A percentile compares a stretch with the other conserved stretches of the same genome.
These are phyloP conservation scores for Penicillium glabrum DNA, from an alignment of 2,329 filamentous ascomycete genomes.

Conservation along the genomic window DNA sequence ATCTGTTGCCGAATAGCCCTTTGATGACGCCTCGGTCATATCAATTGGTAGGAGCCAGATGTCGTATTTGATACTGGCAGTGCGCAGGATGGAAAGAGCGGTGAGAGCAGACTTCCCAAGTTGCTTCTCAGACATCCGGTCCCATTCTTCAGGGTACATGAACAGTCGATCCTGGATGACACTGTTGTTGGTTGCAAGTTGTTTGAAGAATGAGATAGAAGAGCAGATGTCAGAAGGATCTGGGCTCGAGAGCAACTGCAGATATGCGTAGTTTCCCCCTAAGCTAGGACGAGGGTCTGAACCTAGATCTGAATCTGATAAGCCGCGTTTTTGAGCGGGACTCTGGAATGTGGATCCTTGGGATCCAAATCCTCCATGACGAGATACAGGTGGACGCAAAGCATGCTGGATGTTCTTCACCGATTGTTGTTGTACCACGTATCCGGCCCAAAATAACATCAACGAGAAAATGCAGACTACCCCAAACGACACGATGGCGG, in stretches of 20 bases:
- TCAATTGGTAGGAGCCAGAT: slow-evolving; percentile 45
- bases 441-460: slow-evolving; percentile 83
- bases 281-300: slow-evolving; percentile 3
- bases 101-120: slow-evolving; percentile 28
- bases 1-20: slow-evolving; percentile 35
- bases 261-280: slow-evolving; percentile 39
- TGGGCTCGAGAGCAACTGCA: slow-evolving; percentile 45
- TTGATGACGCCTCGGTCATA: slow-evolving; percentile 33
- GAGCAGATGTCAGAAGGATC: slow-evolving; percentile 48
- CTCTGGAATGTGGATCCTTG: slow-evolving; percentile 24
- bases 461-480: slow-evolving; percentile 73
- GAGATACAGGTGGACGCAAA: slow-evolving; percentile 47
- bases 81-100: slow-evolving; percentile 39
- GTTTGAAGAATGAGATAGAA: slow-evolving; percentile 45
- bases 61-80: slow-evolving; percentile 39
- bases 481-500: slow-evolving; percentile 43
- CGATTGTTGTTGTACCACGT: slow-evolving; percentile 82
- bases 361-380: slow-evolving; percentile 6
- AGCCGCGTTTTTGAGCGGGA: slow-evolving; percentile 15
- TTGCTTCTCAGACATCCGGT: slow-evolving; percentile 27
- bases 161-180: slow-evolving; percentile 43
- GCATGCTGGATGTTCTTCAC: slow-evolving; percentile 73
- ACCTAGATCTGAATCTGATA: slow-evolving; percentile 14
- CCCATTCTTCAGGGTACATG: slow-evolving; percentile 49
- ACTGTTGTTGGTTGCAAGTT: slow-evolving; percentile 35